Evolutionary conservation across 768 basidiomycete genomes (phyloP).

Genomic region (Mycena chlorophos): DNA sequence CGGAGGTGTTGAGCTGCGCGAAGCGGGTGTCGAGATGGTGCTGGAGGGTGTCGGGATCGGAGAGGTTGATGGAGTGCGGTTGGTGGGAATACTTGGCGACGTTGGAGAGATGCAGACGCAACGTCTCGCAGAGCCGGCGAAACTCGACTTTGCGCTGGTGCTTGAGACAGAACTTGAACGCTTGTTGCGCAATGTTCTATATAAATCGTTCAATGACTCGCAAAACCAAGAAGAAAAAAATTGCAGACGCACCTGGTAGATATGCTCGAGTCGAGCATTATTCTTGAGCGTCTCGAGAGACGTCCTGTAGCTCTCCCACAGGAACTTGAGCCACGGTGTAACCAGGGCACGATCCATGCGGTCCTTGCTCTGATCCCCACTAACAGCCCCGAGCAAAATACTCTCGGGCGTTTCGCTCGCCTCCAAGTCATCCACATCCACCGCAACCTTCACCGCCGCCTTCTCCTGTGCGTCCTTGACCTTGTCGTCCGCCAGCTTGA

Average conservation of each 20-base stretch:
- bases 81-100: slow-evolving; percentile 96
- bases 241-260: slow-evolving; percentile 77
- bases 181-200: slow-evolving; percentile 93
- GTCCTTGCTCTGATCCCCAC: slow-evolving; percentile 88
- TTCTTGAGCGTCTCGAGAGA: slow-evolving; percentile 95
- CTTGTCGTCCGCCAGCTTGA: slow-evolving; percentile 77
- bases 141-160: slow-evolving; percentile 96
- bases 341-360: slow-evolving; percentile 92
- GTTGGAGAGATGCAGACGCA: slow-evolving; percentile 91
- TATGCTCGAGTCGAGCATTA: slow-evolving; percentile 85
- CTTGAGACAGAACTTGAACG: slow-evolving; percentile 94
- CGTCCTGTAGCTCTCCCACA: slow-evolving; percentile 98
- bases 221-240: background rate
- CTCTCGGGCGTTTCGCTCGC: slow-evolving; percentile 94
- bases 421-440: slow-evolving; percentile 93
- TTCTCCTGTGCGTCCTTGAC: slow-evolving; percentile 86
- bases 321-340: slow-evolving; percentile 95
- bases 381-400: slow-evolving; percentile 86
- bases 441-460: slow-evolving; percentile 71
- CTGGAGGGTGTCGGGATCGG: slow-evolving; percentile 91
- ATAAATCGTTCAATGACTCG: slow-evolving; percentile 5
- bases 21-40: slow-evolving; percentile 97
- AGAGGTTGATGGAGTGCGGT: slow-evolving; percentile 90
- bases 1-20: slow-evolving; percentile 92
- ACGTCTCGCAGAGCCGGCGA: slow-evolving; percentile 92